A percentile compares a stretch with the other conserved stretches of the same genome.
Evolutionary conservation across 257 asterid genomes (phyloP).

Genomic region (Lycium ferocissimum): DNA sequence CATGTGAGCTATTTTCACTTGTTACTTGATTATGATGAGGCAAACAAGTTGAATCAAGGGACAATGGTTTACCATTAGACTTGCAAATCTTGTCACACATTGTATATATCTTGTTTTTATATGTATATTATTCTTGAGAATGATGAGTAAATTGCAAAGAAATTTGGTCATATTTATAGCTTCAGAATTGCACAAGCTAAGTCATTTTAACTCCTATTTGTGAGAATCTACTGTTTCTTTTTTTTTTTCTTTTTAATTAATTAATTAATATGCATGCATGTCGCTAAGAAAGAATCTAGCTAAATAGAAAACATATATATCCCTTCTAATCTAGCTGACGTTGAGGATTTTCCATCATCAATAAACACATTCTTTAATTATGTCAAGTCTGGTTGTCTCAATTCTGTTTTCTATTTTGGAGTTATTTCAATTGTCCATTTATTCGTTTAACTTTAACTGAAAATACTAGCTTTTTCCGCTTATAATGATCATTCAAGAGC

Average conservation of each 20-base stretch:
- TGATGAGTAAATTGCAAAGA: neutral
- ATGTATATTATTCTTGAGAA: neutral
- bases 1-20: conserved; percentile 10
- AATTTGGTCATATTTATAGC: conserved; percentile 4
- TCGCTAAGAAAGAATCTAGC: conserved; percentile 10
- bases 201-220: conserved; percentile 15
- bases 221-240: neutral
- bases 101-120: neutral
- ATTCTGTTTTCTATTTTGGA: no score
- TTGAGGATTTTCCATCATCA: neutral
- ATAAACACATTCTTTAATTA: neutral
- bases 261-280: neutral
- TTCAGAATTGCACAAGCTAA: neutral
- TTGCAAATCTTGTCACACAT: conserved; percentile 45
- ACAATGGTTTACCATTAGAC: conserved; percentile 31
- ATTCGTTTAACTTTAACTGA: neutral
- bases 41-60: conserved; percentile 38
- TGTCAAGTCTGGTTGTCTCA: no score
- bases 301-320: neutral
- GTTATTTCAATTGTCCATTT: neutral
- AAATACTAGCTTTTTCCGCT: no score
- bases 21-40: conserved; percentile 35
- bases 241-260: neutral
- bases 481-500: neutral
- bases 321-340: neutral